A percentile compares a stretch with the other conserved stretches of the same genome.
Evolutionary conservation across 805 yeast genomes (phyloP).

Genomic region (Metschnikowia peoriensis): DNA sequence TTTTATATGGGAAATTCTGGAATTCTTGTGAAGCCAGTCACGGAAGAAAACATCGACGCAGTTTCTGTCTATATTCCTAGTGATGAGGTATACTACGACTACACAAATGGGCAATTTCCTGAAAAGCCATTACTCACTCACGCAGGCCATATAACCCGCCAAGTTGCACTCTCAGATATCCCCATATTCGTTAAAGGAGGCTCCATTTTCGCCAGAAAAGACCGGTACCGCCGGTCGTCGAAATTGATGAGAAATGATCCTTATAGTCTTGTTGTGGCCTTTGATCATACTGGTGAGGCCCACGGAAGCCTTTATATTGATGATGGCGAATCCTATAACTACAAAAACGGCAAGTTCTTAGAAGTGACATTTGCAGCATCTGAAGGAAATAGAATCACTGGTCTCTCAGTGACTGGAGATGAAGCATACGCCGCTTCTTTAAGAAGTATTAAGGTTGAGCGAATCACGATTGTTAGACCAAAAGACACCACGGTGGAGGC

Average conservation of each 20-base stretch:
- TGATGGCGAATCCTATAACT: constrained; percentile 75
- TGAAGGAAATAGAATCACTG: constrained; percentile 6
- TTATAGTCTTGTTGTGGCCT: constrained; percentile 67
- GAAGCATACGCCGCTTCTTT: constrained; percentile 18
- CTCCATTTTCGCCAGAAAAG: constrained; percentile 61
- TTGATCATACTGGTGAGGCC: constrained; percentile 49
- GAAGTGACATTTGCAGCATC: constrained; percentile 35
- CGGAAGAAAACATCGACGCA: constrained; percentile 46
- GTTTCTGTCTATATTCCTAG: constrained; percentile 55
- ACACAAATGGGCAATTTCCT: constrained; percentile 31
- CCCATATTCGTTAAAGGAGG: constrained; percentile 85
- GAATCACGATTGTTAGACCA: constrained; percentile 49
- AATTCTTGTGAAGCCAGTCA: constrained; percentile 77
- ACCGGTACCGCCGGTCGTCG: constrained; percentile 77
- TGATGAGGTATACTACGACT: constrained; percentile 55
- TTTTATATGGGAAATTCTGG: constrained; percentile 75
- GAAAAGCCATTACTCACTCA: background rate
- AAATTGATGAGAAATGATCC: constrained; percentile 78
- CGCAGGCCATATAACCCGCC: constrained; percentile 36
- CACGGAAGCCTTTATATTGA: constrained; percentile 68
- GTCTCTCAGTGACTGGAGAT: constrained; percentile 4
- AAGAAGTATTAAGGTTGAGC: constrained; percentile 49
- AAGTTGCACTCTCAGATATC: constrained; percentile 53
- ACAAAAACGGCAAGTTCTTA: constrained; percentile 49
- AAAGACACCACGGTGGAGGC: constrained; percentile 9